phyloP scores from a whole-genome alignment of 768 basidiomycete species.

The Russula abietina region DNA sequence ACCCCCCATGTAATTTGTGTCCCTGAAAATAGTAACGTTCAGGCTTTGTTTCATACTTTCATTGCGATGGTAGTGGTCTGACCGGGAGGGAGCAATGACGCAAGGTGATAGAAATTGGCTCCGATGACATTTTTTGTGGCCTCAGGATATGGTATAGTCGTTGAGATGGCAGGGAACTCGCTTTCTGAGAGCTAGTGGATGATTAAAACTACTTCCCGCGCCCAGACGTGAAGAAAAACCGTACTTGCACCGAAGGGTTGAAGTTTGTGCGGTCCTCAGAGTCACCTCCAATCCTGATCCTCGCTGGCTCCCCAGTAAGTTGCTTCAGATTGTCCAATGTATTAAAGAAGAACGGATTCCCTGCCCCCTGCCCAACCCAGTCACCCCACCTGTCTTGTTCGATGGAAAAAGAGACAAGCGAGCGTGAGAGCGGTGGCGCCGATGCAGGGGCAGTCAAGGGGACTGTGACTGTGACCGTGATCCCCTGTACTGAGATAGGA shows the following conservation, averaged over 20 bases:
- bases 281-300: conserved; percentile 53
- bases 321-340: conserved; percentile 49
- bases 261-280: conserved; percentile 55
- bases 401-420: conserved; percentile 55
- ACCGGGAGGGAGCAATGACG: conserved; percentile 48
- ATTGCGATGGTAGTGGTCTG: conserved; percentile 3
- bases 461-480: conserved; percentile 14
- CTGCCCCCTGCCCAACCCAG: conserved; percentile 49
- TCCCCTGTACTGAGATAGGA: conserved; percentile 1
- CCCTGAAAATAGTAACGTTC: conserved; percentile 33
- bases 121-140: conserved; percentile 57
- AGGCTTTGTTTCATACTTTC: not conserved
- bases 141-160: conserved; percentile 58
- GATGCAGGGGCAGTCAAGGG: conserved; percentile 5
- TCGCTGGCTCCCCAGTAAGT: conserved; percentile 48
- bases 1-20: conserved; percentile 63
- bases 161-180: conserved; percentile 44
- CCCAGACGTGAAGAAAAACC: not conserved
- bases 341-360: conserved; percentile 57
- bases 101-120: conserved; percentile 47
- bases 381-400: conserved; percentile 68
- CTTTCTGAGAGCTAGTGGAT: conserved; percentile 39
- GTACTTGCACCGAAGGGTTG: conserved; percentile 42
- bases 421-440: conserved; percentile 6
- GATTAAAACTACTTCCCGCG: not conserved